phyloP scores from a whole-genome alignment of 192 early-diverging fungal species.

The Coemansia sp. region DNA sequence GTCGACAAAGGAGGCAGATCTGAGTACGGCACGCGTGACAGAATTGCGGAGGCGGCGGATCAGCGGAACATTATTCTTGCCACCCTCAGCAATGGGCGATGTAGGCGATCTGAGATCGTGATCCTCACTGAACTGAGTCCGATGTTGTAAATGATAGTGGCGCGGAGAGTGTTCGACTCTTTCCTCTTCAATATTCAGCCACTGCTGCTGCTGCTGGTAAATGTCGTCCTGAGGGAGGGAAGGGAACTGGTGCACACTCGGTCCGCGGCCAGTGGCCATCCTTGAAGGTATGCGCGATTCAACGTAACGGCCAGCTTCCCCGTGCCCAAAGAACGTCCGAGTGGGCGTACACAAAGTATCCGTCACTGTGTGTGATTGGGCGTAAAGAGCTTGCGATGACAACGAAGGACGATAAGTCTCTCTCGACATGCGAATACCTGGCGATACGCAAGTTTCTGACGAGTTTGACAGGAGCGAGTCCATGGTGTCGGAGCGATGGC shows the following conservation, averaged over 20 bases:
- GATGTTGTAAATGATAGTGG: neutral
- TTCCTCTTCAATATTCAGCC: neutral
- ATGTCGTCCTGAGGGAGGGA: constrained; percentile 18
- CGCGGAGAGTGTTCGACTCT: neutral
- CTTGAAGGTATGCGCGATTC: constrained; percentile 7
- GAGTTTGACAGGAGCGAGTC: constrained; percentile 48
- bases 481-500: constrained; percentile 36
- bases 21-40: constrained; percentile 24
- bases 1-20: constrained; percentile 37
- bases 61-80: constrained; percentile 8
- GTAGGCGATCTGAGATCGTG: neutral
- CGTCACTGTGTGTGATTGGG: neutral
- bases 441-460: constrained; percentile 52
- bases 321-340: constrained; percentile 6
- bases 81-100: neutral
- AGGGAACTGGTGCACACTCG: constrained; percentile 27
- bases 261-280: neutral
- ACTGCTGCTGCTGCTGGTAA: neutral
- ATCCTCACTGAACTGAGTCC: neutral
- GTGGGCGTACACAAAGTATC: constrained; percentile 18
- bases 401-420: constrained; percentile 17
- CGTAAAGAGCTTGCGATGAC: neutral
- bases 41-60: constrained; percentile 26
- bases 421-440: constrained; percentile 21
- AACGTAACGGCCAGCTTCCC: neutral